phyloP scores from a whole-genome alignment of 805 yeast genomes.

The Spathaspora girioi region DNA sequence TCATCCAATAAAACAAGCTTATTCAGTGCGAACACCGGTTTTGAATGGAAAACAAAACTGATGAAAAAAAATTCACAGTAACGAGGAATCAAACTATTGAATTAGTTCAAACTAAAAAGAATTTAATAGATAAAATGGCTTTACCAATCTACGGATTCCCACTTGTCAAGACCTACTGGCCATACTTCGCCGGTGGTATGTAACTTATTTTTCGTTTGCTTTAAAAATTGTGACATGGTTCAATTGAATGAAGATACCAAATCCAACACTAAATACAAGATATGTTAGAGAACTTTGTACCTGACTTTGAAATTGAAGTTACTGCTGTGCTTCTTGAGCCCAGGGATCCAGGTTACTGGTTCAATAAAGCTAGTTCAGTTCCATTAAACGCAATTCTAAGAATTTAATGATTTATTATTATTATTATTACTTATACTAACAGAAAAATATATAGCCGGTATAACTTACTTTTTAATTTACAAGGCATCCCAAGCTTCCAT shows the following conservation, averaged over 20 bases:
- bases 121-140: conserved; percentile 1
- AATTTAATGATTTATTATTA: too few relatives aligned
- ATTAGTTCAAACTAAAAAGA: not conserved
- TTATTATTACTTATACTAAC: conserved; percentile 18
- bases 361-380: not conserved
- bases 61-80: not conserved
- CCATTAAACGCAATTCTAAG: not conserved
- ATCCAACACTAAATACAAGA: not conserved
- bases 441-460: conserved; percentile 34
- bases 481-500: conserved; percentile 66
- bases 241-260: not conserved
- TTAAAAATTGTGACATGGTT: not conserved
- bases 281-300: not conserved
- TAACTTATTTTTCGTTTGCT: conserved; percentile 13
- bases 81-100: not conserved
- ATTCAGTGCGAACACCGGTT: conserved; percentile 1
- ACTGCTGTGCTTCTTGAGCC: not conserved
- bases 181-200: conserved; percentile 81
- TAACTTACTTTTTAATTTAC: conserved; percentile 67
- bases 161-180: conserved; percentile 75
- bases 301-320: not conserved
- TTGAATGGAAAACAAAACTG: not conserved
- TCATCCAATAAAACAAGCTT: conserved; percentile 8
- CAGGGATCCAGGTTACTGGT: not conserved
- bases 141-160: conserved; percentile 45